Base-by-base conservation (phyloP, 257 asterid genomes). In the Plantago major region DNA sequence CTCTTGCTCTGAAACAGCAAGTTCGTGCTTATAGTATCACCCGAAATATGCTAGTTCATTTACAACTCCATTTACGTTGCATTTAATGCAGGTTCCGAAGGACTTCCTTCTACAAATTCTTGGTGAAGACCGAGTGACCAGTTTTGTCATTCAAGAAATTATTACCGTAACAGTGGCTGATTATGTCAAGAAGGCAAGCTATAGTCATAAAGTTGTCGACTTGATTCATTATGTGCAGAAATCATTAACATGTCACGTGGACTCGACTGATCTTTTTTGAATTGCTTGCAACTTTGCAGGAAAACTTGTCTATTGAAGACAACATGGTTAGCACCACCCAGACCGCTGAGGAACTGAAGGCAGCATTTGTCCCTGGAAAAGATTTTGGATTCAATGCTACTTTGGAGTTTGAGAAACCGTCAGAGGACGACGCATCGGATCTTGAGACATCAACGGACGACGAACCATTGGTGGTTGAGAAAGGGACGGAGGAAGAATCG, bases 331-430 rank as follows among this genome's bases (percentile, higher is more conserved):
- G 59, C 78, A 90, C 95, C 67, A 66, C 63, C 26, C 90, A 90
- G 67, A 78, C 84, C 67, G 80, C 85, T 38, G 93, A 87, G 59
- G 95, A 87, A 74, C 90, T 90, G 28, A 80, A 76, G 48, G 69
- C 81, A 6, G 49, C 63, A 2, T 90, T 90, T 66, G 15, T 56
- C 42, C 92, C 90, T 0, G 97, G 97, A 64, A 72, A 79, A 50
- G 81, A 66, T 48, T 90, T 90, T 62, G 93, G 96, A 49, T 87
- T 90, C 73, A 83, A 71, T 51, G 97, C 97, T 46, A 81, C 67
- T 9, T 64, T 90, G 19, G 86, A 84, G 76, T 82, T 84, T 49
- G 87, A 81, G 71, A 74, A 60, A 56, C 22, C 81, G 9, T 42
- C 69, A 42, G 70, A 73, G 50, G 86, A 72, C 37, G 16, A 14